A percentile compares a stretch with the other conserved stretches of the same genome.
Conservation (phyloP, 495 filamentous ascomycete genomes). For the Trichoderma orchidacearum region DNA sequence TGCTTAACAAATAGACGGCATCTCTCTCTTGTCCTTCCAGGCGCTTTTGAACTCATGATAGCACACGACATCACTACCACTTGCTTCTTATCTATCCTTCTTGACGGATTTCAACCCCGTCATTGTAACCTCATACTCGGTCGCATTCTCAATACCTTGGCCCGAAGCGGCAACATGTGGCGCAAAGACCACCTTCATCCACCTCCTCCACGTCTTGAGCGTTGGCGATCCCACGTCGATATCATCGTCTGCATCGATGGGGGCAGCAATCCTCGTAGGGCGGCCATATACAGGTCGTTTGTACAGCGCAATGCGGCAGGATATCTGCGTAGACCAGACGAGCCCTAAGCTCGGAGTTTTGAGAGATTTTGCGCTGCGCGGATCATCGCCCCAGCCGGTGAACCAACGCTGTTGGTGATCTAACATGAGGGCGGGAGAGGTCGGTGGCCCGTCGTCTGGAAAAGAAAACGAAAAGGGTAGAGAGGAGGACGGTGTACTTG, state of each 20-base stretch:
- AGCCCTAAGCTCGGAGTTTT: conserved; percentile 84
- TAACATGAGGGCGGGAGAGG: conserved; percentile 46
- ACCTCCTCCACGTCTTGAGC: conserved; percentile 39
- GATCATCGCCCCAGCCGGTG: conserved; percentile 77
- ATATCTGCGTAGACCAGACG: conserved; percentile 81
- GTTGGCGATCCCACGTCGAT: conserved; percentile 13
- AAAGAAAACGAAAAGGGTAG: conserved; percentile 17
- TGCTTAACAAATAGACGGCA: too few relatives aligned
- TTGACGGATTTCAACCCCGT: conserved; percentile 34
- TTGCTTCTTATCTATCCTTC: conserved; percentile 4
- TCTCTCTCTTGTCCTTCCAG: too few relatives aligned
- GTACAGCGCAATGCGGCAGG: conserved; percentile 65
- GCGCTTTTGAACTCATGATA: too few relatives aligned
- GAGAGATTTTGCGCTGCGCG: conserved; percentile 19
- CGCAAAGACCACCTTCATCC: conserved; percentile 72
- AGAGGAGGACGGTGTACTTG: conserved; percentile 8
- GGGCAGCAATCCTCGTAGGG: conserved; percentile 3
- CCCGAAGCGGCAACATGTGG: conserved; percentile 44
- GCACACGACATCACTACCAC: background rate
- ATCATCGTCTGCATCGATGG: conserved; percentile 7
- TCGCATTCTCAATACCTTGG: conserved; percentile 24
- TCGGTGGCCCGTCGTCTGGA: conserved; percentile 11
- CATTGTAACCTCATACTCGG: conserved; percentile 43
- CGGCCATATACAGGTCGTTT: conserved; percentile 38
- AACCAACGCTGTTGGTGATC: conserved; percentile 89